Evolutionary conservation across 1,284 basidiomycete species (phyloP).

Genomic region (Sphaerobolus stellatus): DNA sequence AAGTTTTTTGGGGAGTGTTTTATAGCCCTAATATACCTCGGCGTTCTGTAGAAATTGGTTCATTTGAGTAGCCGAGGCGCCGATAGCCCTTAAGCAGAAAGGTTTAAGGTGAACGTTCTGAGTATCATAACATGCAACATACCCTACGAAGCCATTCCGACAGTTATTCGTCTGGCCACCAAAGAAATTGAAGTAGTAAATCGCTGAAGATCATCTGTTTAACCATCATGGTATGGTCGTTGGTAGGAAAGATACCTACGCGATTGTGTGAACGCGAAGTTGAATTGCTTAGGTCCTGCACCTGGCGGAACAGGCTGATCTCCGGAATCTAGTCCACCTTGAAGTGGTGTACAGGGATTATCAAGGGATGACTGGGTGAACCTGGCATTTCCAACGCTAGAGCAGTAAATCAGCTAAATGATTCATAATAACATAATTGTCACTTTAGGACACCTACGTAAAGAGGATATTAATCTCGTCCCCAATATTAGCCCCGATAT

Average conservation of each 20-base stretch:
- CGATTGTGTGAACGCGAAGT: not conserved
- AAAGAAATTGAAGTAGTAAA: not conserved
- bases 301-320: conserved; percentile 51
- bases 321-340: conserved; percentile 54
- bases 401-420: too few relatives aligned
- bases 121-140: not conserved
- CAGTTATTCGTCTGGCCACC: not conserved
- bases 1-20: too few relatives aligned
- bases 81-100: not conserved
- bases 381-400: too few relatives aligned
- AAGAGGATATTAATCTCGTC: not conserved
- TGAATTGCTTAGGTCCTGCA: not conserved
- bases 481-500: not conserved
- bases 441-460: conserved; percentile 1
- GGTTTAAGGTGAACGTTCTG: not conserved
- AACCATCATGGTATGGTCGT: not conserved
- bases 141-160: not conserved
- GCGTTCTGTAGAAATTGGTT: not conserved
- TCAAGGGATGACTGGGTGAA: conserved; percentile 57
- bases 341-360: conserved; percentile 44
- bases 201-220: not conserved
- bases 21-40: not conserved
- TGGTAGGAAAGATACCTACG: not conserved
- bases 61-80: not conserved
- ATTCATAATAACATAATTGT: too few relatives aligned